Evolutionary conservation across 2,329 filamentous ascomycete genomes (phyloP).

Genomic region (Aspergillus awamori): DNA sequence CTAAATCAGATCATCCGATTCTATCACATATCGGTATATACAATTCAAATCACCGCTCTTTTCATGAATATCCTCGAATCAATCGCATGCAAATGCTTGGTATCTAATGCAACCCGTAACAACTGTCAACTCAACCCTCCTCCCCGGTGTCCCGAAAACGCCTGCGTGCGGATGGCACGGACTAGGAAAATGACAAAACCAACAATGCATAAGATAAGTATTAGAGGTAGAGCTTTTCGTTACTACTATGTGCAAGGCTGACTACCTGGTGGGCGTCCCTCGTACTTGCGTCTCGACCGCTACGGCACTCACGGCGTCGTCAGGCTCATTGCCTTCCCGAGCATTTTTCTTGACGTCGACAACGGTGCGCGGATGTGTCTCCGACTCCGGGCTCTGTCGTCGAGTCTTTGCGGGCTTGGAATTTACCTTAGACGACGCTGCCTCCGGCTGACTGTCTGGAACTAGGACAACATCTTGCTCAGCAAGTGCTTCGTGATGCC

Average conservation of each 20-base stretch:
- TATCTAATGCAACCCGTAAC: slow-evolving; percentile 27
- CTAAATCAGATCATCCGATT: background rate
- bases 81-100: slow-evolving; percentile 20
- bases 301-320: background rate
- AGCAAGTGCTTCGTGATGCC: background rate
- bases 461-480: slow-evolving; percentile 28
- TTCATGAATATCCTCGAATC: slow-evolving; percentile 1
- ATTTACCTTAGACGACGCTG: background rate
- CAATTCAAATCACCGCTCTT: background rate
- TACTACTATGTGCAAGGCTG: slow-evolving; percentile 1
- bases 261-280: slow-evolving; percentile 28
- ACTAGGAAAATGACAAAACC: slow-evolving; percentile 4
- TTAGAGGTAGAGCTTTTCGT: slow-evolving; percentile 5
- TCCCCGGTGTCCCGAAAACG: background rate
- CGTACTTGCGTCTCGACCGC: slow-evolving; percentile 29
- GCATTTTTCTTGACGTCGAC: background rate
- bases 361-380: background rate
- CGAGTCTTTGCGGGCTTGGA: background rate
- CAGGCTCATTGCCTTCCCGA: background rate
- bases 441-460: slow-evolving; percentile 35
- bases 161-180: background rate
- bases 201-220: slow-evolving; percentile 10
- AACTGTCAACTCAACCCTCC: background rate
- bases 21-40: background rate
- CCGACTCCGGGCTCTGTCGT: background rate